Evolutionary conservation across 352 stramenopile genomes (phyloP).

Genomic region (Phytopythium boreale): DNA sequence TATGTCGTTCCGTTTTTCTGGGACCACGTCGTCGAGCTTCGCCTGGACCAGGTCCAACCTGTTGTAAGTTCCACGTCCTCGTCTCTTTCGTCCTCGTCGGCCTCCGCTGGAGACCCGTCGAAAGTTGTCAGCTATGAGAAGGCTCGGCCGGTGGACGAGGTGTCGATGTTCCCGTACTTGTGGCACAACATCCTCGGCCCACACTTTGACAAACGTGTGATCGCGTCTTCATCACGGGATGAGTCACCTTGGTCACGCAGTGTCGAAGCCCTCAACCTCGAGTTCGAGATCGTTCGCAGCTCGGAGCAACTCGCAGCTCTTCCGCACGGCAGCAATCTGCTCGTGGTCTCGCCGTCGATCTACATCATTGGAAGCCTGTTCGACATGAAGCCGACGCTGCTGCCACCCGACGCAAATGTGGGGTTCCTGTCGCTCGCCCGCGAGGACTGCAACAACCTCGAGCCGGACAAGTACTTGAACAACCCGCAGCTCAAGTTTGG

Average conservation of each 20-base stretch:
- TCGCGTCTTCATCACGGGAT: too few species aligned
- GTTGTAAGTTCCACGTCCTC: conserved; percentile 5
- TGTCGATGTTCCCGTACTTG: conserved; percentile 58
- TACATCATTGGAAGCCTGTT: conserved; percentile 22
- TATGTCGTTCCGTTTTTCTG: conserved; percentile 51
- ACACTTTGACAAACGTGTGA: conserved; percentile 34
- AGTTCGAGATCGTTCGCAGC: conserved; percentile 39
- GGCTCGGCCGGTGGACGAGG: conserved; percentile 34
- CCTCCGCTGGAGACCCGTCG: background rate
- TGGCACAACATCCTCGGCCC: conserved; percentile 55
- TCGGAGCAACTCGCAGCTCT: conserved; percentile 29
- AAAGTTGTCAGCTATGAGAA: conserved; percentile 24
- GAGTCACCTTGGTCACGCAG: conserved; percentile 20
- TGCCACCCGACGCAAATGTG: conserved; percentile 24
- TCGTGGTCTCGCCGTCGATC: conserved; percentile 34
- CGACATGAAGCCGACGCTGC: conserved; percentile 13
- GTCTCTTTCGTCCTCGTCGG: background rate
- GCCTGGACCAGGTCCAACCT: conserved; percentile 24
- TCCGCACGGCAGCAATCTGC: conserved; percentile 32
- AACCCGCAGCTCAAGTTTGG: conserved; percentile 44
- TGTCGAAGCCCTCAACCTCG: conserved; percentile 24
- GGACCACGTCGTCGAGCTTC: conserved; percentile 31
- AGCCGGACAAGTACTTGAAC: conserved; percentile 18
- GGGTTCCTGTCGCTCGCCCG: conserved; percentile 43
- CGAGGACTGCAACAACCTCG: conserved; percentile 59